These are phyloP conservation scores for Alternaria viburni DNA, from an alignment of 2,329 filamentous ascomycete genomes.

Conservation along the genomic window DNA sequence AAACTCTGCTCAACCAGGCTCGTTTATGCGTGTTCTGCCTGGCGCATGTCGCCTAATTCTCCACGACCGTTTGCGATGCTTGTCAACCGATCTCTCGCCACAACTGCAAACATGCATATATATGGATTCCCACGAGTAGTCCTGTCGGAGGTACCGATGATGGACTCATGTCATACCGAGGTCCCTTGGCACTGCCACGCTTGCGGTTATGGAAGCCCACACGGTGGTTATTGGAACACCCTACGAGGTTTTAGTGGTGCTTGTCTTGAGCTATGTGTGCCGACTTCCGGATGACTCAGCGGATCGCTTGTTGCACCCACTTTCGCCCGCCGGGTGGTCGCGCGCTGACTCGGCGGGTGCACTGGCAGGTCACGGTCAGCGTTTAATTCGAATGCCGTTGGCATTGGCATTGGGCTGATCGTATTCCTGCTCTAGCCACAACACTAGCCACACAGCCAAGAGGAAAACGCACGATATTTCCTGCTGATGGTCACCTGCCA, in stretches of 20 bases:
- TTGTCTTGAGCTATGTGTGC: conserved; percentile 2
- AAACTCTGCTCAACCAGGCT: conserved; percentile 7
- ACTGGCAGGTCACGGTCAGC: neutral
- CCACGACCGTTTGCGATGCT: neutral
- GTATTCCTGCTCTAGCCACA: conserved; percentile 6
- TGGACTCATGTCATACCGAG: conserved; percentile 15
- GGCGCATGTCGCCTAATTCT: neutral
- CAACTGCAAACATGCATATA: neutral
- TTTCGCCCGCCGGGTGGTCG: neutral
- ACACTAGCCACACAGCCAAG: conserved; percentile 15
- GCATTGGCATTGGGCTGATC: neutral
- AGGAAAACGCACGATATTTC: neutral
- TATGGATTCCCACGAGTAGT: neutral
- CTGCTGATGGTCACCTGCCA: neutral
- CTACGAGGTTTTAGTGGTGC: conserved; percentile 4
- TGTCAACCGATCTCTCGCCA: neutral
- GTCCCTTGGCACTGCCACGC: conserved; percentile 12
- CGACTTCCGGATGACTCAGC: conserved; percentile 14
- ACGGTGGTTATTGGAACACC: conserved; percentile 3
- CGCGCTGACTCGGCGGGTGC: neutral
- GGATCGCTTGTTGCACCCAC: neutral
- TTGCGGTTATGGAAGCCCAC: conserved; percentile 2
- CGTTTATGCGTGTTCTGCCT: neutral
- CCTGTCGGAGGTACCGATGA: conserved; percentile 2
- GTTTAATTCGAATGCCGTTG: neutral